Evolutionary conservation across 208 protist species (phyloP), one percentile per base, ranked within the genome.

Genomic region (Phytomonas francai): DNA sequence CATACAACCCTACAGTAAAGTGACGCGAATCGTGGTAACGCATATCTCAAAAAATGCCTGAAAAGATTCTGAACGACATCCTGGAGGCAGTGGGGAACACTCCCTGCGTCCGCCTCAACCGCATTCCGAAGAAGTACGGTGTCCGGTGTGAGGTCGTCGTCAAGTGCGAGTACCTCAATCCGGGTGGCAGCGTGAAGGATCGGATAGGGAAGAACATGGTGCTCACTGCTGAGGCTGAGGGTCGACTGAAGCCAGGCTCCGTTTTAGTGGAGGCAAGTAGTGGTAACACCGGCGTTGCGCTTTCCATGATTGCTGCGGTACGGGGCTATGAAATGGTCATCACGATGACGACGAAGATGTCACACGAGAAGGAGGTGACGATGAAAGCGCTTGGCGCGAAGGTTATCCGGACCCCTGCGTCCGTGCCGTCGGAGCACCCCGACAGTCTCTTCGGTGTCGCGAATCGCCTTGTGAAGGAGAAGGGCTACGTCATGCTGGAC

Each of bases 271-370:
- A 99, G 89, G 91, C 98, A 30, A 99, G 97, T 3, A 98, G 96
- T 59, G 98, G 98, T 73, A 97, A 97, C 81, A 97, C 93, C 28
- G 95, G 95, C 64, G 98, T 99, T 67, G 98, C 97, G 56, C 83
- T 99, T 29, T 94, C 97, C 32, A 78, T 99, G 66, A 88, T 93
- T n/a, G 93, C 93, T 30, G 93, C 96, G 25, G 86, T 97, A 27
- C 87, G 89, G 63, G 97, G 97, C 42, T 99, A 99, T 81, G 73
- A 85, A 32, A 98, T 98, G 85, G 90, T 98, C 66, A 98, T 99
- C 74, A 98, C 96, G 59, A 91, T 99, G 80, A 97, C 98, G 27
- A 97, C 98, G 76, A 99, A 99, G 81, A 99, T 99, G 98, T 98
- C 91, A 31, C 84, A 98, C 61, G 98, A 99, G 79, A 99, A 99